Evolutionary conservation across 306 rosid genomes (phyloP), one percentile per base, ranked within the genome.

Genomic region (Malus sylvestris): DNA sequence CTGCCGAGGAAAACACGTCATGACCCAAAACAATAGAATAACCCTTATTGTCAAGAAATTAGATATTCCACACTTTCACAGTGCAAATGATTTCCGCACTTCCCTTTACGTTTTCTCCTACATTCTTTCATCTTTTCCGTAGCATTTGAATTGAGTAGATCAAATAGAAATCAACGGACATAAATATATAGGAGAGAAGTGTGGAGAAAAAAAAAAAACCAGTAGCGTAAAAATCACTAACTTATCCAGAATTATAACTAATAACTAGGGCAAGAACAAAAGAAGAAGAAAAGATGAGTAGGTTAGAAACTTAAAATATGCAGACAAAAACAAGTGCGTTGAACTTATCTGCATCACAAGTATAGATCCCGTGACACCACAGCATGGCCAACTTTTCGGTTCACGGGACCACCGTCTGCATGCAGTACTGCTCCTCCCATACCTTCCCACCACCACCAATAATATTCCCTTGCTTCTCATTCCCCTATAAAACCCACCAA

Each of bases 341-440:
- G 66, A 32, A 27, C 66, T 60, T 5, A 60, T 60, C 66, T 25
- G 33, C 66, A 51, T 20, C 79, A 76, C 67, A 25, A 40, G 22
- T 12, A 16, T 53, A 23, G 29, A 16, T 25, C 73, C 55, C 80
- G 80, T 76, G 80, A 67, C 73, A 5, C 67, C 38, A 67, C 69
- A 38, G 61, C 62, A 23, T 38, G 79, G 66, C 33, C n/a, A 38
- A 9, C 13, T 15, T 35, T 4, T 16, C 4, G 57, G 25, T 12
- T 53, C 73, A 76, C 73, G 79, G 67, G 67, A 13, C 57, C 15
- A 5, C 57, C 4, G 8, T 52, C 10, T 6, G 22, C 62, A 57
- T n/a, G 62, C 62, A 20, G n/a, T 22, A 16, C 35, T 15, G 57
- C 33, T 38, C 42, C 42, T 57, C 29, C 62, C 62, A 8, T 18